Conservation (phyloP, 73 alveolate species). For the Paramecium sonneborni region DNA sequence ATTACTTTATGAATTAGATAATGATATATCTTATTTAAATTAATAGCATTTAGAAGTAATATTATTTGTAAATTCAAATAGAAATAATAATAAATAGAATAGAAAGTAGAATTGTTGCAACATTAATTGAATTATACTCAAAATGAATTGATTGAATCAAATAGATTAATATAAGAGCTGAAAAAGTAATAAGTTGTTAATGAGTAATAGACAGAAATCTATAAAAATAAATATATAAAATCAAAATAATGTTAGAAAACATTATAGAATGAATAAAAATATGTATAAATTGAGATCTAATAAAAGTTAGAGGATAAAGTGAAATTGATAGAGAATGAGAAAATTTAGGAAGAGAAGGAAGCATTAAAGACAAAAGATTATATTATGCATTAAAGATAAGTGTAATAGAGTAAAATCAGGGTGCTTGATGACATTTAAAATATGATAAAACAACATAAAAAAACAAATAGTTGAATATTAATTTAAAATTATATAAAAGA, state of each 20-base stretch:
- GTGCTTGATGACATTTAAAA: conserved; percentile 50
- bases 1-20: conserved; percentile 13
- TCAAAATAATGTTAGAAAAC: not conserved
- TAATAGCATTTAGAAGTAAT: conserved; percentile 26
- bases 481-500: not conserved
- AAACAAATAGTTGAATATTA: not conserved
- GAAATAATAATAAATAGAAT: not conserved
- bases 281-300: not conserved
- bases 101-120: not conserved
- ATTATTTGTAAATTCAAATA: not conserved
- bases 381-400: not conserved
- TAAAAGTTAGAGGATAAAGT: not conserved
- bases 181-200: not conserved
- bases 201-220: not conserved
- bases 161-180: not conserved
- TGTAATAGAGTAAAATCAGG: not conserved
- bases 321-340: conserved; percentile 18
- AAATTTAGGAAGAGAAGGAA: conserved; percentile 10
- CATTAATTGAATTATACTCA: not conserved
- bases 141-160: not conserved
- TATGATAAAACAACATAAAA: not conserved
- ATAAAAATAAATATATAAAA: conserved; percentile 17
- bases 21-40: not conserved
- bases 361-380: not conserved
- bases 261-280: not conserved